Evolutionary conservation across 306 rosid genomes (phyloP), one percentile per base, ranked within the genome.

Genomic region (Mucuna pruriens): DNA sequence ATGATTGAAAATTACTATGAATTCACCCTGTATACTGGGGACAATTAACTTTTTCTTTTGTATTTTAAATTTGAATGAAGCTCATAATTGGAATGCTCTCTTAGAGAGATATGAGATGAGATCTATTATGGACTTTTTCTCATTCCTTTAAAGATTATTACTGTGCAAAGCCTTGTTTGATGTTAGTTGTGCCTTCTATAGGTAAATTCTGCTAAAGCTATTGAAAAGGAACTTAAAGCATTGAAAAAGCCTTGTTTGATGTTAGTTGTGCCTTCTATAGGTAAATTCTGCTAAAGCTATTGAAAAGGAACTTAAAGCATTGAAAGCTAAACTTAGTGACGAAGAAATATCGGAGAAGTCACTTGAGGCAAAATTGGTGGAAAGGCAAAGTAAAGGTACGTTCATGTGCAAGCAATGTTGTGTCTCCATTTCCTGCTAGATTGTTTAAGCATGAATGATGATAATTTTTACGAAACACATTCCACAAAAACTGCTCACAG

Each of bases 201-300:
- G 98, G 98, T 85, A 65, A 90, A 83, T 88, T 88, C 95, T 63
- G 90, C 88, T 46, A 95, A 93, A 86, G 84, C 88, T 19, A 78
- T 86, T 65, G 99, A 93, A 58, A 95, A 90, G 83, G 97, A 88
- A 15, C 88, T 85, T 26, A 93, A 91, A 86, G 85, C 88, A 63
- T 57, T 93, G 58, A 95, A 89, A 74, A n/a, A n/a, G n/a, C n/a
- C n/a, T n/a, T n/a, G n/a, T n/a, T n/a, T n/a, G n/a, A n/a, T n/a
- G n/a, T n/a, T n/a, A n/a, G n/a, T n/a, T n/a, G n/a, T n/a, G n/a
- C 48, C 63, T 85, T 67, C 80, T 26, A 81, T 75, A 95, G 98
- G 98, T 85, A 65, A 90, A 83, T 88, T 88, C 95, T 63, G 90
- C 88, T 46, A 95, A 93, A 86, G 84, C 88, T 19, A 78, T 86